Percentiles rank a stretch among this genome's conserved stretches.
Conservation (phyloP, 257 asterid genomes). For the Solanum habrochaites region DNA sequence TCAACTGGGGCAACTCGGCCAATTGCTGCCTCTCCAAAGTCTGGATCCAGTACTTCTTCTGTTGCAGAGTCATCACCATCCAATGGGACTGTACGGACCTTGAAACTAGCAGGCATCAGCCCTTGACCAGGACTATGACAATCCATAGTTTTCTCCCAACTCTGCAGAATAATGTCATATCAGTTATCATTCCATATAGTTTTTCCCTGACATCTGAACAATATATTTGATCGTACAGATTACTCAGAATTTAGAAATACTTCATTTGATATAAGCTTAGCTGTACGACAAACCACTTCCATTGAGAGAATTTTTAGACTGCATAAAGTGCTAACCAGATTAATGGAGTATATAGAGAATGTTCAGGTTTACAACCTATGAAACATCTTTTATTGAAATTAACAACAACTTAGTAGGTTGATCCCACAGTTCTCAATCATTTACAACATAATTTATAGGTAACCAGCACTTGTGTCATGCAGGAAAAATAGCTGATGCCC, state of each 20-base stretch:
- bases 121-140: constrained; percentile 87
- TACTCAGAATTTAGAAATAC: background rate
- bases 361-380: background rate
- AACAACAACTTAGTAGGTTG: background rate
- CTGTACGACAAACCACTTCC: background rate
- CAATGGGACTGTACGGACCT: constrained; percentile 55
- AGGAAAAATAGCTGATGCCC: background rate
- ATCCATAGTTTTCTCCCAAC: constrained; percentile 84
- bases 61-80: constrained; percentile 52
- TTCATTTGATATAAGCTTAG: background rate
- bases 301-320: background rate
- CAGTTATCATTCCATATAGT: background rate
- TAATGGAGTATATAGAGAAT: background rate
- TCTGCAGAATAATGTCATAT: constrained; percentile 19
- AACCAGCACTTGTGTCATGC: background rate
- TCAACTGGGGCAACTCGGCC: constrained; percentile 84
- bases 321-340: background rate
- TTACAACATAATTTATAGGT: background rate
- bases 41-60: constrained; percentile 68
- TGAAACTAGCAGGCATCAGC: constrained; percentile 76
- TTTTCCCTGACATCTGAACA: background rate
- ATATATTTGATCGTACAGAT: background rate
- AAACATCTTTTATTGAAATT: background rate
- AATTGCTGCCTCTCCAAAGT: constrained; percentile 79
- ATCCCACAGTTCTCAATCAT: background rate